A percentile compares a stretch with the other conserved stretches of the same genome.
phyloP scores from a whole-genome alignment of 768 basidiomycete genomes.

The Boletus insuetus region DNA sequence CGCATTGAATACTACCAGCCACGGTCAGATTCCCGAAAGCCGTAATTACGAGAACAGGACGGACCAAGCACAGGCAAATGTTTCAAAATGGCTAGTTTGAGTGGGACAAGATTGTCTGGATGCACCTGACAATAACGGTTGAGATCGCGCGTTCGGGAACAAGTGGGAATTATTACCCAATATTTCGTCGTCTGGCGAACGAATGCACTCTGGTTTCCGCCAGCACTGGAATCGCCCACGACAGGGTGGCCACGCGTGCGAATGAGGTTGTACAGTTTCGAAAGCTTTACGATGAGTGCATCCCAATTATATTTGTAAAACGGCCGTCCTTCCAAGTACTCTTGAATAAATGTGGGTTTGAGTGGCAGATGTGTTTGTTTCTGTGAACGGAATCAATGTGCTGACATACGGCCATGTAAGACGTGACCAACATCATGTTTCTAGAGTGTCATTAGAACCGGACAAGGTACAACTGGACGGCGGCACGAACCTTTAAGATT shows the following conservation, averaged over 20 bases:
- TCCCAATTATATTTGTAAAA: constrained; percentile 99
- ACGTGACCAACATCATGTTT: constrained; percentile 81
- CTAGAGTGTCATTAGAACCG: constrained; percentile 35
- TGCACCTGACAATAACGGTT: constrained; percentile 56
- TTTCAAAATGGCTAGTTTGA: constrained; percentile 90
- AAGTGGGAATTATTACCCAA: constrained; percentile 62
- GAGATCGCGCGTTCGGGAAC: neutral
- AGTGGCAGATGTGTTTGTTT: constrained; percentile 88
- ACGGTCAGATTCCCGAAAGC: neutral
- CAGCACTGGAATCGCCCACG: constrained; percentile 90
- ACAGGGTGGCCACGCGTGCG: constrained; percentile 94
- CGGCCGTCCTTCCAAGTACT: constrained; percentile 90
- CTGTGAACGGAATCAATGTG: constrained; percentile 39
- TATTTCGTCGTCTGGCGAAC: constrained; percentile 99
- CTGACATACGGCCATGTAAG: neutral
- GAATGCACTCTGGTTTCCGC: constrained; percentile 94
- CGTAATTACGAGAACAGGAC: constrained; percentile 16
- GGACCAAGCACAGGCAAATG: constrained; percentile 91
- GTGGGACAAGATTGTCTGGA: constrained; percentile 88
- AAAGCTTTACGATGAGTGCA: constrained; percentile 91
- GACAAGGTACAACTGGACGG: neutral
- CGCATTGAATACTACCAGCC: constrained; percentile 75
- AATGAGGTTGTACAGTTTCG: constrained; percentile 91
- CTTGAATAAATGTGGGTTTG: constrained; percentile 85
- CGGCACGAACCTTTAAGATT: constrained; percentile 74